Percentiles rank a stretch among this genome's conserved stretches.
Conservation (phyloP, 1,139 yeast genomes). For the Saccharomycopsis phalli region DNA sequence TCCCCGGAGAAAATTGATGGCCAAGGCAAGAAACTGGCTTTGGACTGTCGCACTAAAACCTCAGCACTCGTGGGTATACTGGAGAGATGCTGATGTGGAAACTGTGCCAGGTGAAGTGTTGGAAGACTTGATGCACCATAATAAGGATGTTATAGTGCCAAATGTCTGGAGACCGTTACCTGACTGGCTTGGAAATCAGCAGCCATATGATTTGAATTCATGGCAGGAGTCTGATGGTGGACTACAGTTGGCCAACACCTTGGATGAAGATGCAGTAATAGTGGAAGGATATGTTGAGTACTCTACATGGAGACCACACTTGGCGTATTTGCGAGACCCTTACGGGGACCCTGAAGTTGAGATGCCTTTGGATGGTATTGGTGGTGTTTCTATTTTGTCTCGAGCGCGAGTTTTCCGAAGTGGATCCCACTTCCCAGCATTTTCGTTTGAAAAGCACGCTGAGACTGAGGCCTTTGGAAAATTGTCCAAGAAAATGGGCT, state of each 20-base stretch:
- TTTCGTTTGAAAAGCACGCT: constrained; percentile 34
- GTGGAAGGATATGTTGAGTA: constrained; percentile 36
- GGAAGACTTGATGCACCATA: constrained; percentile 59
- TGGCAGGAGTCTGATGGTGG: constrained; percentile 37
- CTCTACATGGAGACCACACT: constrained; percentile 36
- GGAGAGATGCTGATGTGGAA: constrained; percentile 71
- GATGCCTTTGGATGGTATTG: constrained; percentile 35
- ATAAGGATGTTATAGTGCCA: constrained; percentile 50
- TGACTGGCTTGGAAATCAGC: constrained; percentile 59
- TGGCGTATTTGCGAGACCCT: constrained; percentile 34
- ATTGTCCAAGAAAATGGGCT: constrained; percentile 32
- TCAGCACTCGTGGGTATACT: constrained; percentile 69
- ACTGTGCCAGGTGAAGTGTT: constrained; percentile 51
- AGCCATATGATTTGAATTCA: constrained; percentile 36
- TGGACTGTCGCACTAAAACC: constrained; percentile 55
- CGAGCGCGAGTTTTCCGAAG: constrained; percentile 30
- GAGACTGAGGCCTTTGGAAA: constrained; percentile 37
- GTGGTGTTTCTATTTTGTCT: constrained; percentile 34
- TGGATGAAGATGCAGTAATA: constrained; percentile 34
- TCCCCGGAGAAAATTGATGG: constrained; percentile 65
- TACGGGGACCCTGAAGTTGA: constrained; percentile 35
- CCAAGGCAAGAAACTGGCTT: constrained; percentile 65
- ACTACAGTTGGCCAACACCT: constrained; percentile 29
- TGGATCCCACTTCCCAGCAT: constrained; percentile 36
- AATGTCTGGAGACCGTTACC: constrained; percentile 54